Evolutionary conservation across 441 rosid species (phyloP).

Genomic region (Capsella rubella): DNA sequence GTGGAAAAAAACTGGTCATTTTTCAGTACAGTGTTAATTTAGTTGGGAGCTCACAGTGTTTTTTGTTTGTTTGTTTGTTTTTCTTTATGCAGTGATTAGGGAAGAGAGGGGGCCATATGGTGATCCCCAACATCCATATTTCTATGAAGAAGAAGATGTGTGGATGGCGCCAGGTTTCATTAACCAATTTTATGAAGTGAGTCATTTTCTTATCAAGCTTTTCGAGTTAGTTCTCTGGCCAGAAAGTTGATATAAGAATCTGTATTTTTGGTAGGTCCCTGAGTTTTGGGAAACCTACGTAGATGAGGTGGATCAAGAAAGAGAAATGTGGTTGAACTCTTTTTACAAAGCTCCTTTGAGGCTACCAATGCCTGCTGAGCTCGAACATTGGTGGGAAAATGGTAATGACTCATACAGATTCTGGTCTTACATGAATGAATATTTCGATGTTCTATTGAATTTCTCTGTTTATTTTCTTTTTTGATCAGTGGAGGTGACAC

Average conservation of each 20-base stretch:
- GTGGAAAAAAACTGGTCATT: background rate
- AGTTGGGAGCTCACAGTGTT: conserved; percentile 5
- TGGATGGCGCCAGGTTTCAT: conserved; percentile 99
- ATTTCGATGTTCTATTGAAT: conserved; percentile 18
- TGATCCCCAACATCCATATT: conserved; percentile 93
- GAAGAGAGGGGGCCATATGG: conserved; percentile 86
- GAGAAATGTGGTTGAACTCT: conserved; percentile 94
- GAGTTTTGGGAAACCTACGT: conserved; percentile 90
- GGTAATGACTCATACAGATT: conserved; percentile 49
- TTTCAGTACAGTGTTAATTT: conserved; percentile 11
- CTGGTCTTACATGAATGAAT: conserved; percentile 18
- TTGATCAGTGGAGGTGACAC: conserved; percentile 67
- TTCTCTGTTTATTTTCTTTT: conserved; percentile 16
- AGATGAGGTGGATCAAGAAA: conserved; percentile 86
- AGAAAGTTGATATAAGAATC: conserved; percentile 28
- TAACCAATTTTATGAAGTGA: conserved; percentile 85
- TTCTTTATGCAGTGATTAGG: conserved; percentile 74
- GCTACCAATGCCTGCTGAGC: conserved; percentile 93
- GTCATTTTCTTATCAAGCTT: conserved; percentile 35
- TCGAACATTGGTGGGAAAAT: conserved; percentile 87
- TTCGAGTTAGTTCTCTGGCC: conserved; percentile 28
- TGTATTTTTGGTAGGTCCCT: conserved; percentile 67
- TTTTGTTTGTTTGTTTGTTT: background rate
- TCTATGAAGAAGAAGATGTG: conserved; percentile 90
- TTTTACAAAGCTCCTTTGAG: conserved; percentile 90